phyloP scores from a whole-genome alignment of 2,329 filamentous ascomycete species.

The Neoascochyta sp. region DNA sequence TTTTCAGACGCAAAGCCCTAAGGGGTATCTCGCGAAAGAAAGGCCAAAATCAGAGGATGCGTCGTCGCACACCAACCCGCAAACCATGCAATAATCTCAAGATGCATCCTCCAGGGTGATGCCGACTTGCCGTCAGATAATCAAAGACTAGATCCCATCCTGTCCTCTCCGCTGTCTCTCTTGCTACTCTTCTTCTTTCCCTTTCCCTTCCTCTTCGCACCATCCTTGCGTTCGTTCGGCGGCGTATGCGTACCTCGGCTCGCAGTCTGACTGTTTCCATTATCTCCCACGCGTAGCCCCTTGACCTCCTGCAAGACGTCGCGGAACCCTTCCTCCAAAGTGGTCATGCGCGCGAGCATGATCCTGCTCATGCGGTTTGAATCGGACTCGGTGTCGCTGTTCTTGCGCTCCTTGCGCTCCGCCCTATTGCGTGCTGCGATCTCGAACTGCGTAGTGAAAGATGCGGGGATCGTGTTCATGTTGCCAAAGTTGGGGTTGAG shows the following conservation, averaged over 20 bases:
- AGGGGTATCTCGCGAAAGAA: conserved; percentile 10
- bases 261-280: conserved; percentile 12
- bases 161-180: conserved; percentile 16
- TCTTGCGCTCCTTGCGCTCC: conserved; percentile 16
- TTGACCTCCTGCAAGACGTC: conserved; percentile 82
- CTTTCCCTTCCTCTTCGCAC: conserved; percentile 26
- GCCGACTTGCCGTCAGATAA: too few species aligned
- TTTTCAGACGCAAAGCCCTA: conserved; percentile 10
- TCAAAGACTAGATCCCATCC: conserved; percentile 26
- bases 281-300: conserved; percentile 50
- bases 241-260: conserved; percentile 29
- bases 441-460: conserved; percentile 67
- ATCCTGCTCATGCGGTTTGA: conserved; percentile 58
- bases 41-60: conserved; percentile 4
- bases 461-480: conserved; percentile 64
- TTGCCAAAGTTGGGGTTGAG: conserved; percentile 60
- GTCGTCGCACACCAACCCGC: neutral
- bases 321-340: conserved; percentile 82
- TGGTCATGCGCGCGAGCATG: conserved; percentile 87
- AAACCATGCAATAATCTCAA: conserved; percentile 5
- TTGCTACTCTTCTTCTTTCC: conserved; percentile 27
- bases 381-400: conserved; percentile 31
- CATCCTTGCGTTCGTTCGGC: conserved; percentile 24
- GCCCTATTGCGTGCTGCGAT: conserved; percentile 30
- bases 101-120: conserved; percentile 3